Evolutionary conservation across 371 early-diverging fungal species (phyloP), one percentile per base, ranked within the genome.

Genomic region (Rhizomucor miehei): DNA sequence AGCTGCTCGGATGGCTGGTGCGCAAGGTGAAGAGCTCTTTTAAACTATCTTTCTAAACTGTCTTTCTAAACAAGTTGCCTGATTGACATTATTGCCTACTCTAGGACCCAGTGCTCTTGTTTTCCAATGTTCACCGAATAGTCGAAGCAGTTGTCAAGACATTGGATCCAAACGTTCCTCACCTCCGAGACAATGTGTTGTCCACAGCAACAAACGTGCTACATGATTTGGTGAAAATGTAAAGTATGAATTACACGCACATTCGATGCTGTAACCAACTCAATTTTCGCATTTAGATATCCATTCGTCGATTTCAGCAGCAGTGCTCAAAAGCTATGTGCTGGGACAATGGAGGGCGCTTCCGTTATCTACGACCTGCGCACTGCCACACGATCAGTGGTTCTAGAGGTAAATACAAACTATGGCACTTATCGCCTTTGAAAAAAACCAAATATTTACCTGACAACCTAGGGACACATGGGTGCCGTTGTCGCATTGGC

Each of bases 121-220:
- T 82, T 58, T 62, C 75, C 1, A 76, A 81, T 56, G 67, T 91
- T 0, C 72, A 86, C 6, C 70, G 74, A 2, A 78, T 93, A 2
- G 79, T 87, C 1, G 94, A 92, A 56, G 84, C 89, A 0, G 85
- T 94, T 35, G 89, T 94, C 3, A 89, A 88, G 50, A 84, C 88
- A n/a, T 66, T 93, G 19, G 92, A 94, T 64, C 94, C 94, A 0
- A 91, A 89, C 53, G 65, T 73, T 8, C 85, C 91, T 1, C 73
- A 81, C 41, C 64, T 89, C 63, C 77, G 93, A n/a, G 91, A 93
- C 44, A 67, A 68, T 1, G 71, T 91, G 20, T 68, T 91, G 9
- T 79, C 75, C 2, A 65, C 87, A 16, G 89, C 85, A 0, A 93
- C 93, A 0, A 69, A 86, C 0, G 84, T 85, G 38, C 71, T 94